Conservation (phyloP, 768 basidiomycete genomes). For the Mycena floridula region DNA sequence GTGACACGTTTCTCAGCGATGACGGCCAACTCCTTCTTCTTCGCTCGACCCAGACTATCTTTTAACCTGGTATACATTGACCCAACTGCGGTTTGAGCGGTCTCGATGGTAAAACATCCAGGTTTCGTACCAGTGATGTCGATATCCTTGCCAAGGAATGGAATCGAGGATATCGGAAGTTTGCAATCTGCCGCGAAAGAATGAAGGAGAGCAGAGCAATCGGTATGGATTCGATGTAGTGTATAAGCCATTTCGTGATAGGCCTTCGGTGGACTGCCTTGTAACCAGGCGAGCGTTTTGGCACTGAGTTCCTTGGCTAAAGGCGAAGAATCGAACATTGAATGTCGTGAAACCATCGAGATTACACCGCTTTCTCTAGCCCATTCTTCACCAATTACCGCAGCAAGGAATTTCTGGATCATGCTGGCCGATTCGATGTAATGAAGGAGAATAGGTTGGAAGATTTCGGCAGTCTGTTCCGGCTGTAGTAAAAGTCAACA, state of each 20-base stretch:
- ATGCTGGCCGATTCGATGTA: slow-evolving; percentile 87
- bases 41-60: slow-evolving; percentile 65
- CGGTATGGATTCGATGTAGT: slow-evolving; percentile 71
- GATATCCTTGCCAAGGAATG: slow-evolving; percentile 69
- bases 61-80: slow-evolving; percentile 70
- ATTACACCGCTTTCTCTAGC: slow-evolving; percentile 48
- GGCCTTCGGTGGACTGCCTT: slow-evolving; percentile 64
- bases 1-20: slow-evolving; percentile 74
- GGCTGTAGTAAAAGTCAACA: slow-evolving; percentile 14
- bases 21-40: slow-evolving; percentile 67
- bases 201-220: slow-evolving; percentile 75
- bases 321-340: slow-evolving; percentile 49
- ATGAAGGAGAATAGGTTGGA: slow-evolving; percentile 69
- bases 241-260: slow-evolving; percentile 90
- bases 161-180: slow-evolving; percentile 72
- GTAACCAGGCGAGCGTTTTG: slow-evolving; percentile 70
- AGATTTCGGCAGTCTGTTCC: slow-evolving; percentile 51
- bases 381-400: slow-evolving; percentile 91
- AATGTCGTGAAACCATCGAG: slow-evolving; percentile 18
- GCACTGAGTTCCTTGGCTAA: slow-evolving; percentile 63
- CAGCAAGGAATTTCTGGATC: slow-evolving; percentile 84
- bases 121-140: slow-evolving; percentile 62
- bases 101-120: slow-evolving; percentile 73
- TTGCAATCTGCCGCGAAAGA: slow-evolving; percentile 86
- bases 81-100: slow-evolving; percentile 67